Evolutionary conservation across 139 green algal species (phyloP).

Genomic region (Gonium pectorale): DNA sequence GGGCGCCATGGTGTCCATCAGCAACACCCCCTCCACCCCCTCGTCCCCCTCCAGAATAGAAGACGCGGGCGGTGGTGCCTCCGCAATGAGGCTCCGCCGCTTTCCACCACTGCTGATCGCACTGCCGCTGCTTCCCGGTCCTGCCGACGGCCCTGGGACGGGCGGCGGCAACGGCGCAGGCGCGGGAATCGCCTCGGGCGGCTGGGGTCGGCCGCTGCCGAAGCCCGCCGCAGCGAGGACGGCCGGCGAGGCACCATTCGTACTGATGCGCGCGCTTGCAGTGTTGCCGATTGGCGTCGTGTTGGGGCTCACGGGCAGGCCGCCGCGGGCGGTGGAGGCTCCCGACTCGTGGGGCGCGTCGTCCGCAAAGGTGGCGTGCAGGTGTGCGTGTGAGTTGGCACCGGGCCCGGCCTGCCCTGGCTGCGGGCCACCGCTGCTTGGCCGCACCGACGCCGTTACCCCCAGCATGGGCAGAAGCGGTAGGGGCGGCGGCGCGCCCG

Average conservation of each 20-base stretch:
- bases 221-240: background rate
- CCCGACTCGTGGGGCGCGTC: no score
- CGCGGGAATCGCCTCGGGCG: background rate
- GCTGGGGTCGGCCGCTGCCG: background rate
- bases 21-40: background rate
- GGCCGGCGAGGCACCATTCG: background rate
- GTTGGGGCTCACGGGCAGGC: no score
- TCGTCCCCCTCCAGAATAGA: background rate
- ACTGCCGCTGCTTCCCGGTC: background rate
- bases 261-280: background rate
- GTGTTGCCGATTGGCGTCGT: background rate
- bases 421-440: no score
- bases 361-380: constrained; percentile 30
- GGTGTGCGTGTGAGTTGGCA: background rate
- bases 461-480: no score
- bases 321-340: no score
- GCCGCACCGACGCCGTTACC: no score
- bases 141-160: background rate
- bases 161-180: background rate
- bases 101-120: background rate
- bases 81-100: background rate
- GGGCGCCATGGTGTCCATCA: background rate
- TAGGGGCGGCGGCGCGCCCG: no score
- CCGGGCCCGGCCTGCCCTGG: no score
- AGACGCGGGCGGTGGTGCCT: background rate